Percentiles rank a stretch among this genome's conserved stretches.
Evolutionary conservation across 2,329 filamentous ascomycete genomes (phyloP).

Genomic region (Colletotrichum sublineola): DNA sequence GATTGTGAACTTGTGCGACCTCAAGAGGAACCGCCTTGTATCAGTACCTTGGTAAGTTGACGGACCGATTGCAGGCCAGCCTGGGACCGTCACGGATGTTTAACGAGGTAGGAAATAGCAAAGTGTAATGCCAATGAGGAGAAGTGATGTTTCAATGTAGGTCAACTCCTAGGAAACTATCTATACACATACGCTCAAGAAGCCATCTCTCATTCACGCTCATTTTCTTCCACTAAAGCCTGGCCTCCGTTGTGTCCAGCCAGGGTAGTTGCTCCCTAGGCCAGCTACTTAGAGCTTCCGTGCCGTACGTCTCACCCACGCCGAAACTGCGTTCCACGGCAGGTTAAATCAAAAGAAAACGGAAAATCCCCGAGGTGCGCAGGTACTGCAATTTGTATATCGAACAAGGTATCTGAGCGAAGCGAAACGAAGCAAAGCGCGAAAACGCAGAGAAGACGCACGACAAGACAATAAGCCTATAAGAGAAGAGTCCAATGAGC

Average conservation of each 20-base stretch:
- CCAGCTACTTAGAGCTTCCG: slow-evolving; percentile 10
- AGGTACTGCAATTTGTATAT: slow-evolving; percentile 60
- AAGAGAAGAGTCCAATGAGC: slow-evolving; percentile 50
- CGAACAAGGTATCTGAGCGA: slow-evolving; percentile 71
- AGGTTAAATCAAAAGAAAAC: slow-evolving; percentile 25
- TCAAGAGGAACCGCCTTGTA: no score
- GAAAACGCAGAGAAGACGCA: neutral
- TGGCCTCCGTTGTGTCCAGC: neutral
- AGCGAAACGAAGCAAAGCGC: slow-evolving; percentile 43
- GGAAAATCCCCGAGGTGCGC: slow-evolving; percentile 32
- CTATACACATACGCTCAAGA: slow-evolving; percentile 37
- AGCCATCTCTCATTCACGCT: slow-evolving; percentile 3
- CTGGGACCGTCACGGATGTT: neutral
- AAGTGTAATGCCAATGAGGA: slow-evolving; percentile 20
- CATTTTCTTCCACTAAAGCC: slow-evolving; percentile 4
- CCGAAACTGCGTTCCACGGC: slow-evolving; percentile 25
- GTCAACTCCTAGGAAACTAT: slow-evolving; percentile 37
- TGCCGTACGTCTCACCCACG: slow-evolving; percentile 14
- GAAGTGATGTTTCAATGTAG: slow-evolving; percentile 36
- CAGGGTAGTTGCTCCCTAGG: neutral
- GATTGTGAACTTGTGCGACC: no score
- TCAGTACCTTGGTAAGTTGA: neutral
- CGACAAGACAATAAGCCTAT: slow-evolving; percentile 41
- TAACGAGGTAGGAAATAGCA: neutral
- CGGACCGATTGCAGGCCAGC: neutral